Evolutionary conservation across 2,329 filamentous ascomycete species (phyloP), one percentile per base, ranked within the genome.

Genomic region (Chalara sp.): DNA sequence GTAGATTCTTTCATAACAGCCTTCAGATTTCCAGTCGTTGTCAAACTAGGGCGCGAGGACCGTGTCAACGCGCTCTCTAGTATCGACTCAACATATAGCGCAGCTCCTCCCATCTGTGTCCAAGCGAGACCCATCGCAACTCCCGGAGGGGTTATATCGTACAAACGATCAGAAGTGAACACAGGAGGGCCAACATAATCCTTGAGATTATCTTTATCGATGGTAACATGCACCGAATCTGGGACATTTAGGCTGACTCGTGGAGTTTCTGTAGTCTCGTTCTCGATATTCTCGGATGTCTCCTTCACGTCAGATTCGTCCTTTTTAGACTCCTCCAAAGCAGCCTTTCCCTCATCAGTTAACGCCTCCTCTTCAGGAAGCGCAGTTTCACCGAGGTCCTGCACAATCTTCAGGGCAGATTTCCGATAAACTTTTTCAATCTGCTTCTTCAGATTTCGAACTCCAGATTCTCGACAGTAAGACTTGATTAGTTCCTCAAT

Each of bases 351-450:
- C 67, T 95, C 89, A 6, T 88, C 83, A 0, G 91, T 96, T 51
- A 95, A 70, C 5, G 88, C 90, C 56, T 89, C 82, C 28, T 87
- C 83, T 65, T 96, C 91, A 3, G 87, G 79, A 2, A 96, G 71
- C 1, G 78, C 87, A 5, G 89, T 85, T 64, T 96, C 91, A 46
- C 92, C 92, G 11, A 97, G 78, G 56, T 97, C 91, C 66, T 92
- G 87, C 10, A 99, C 92, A 59, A 99, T 99, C 72, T 96, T 97
- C 55, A 99, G 76, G 0, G 93, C 95, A 11, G 92, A 90, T 71
- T 99, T 99, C 52, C 93, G 84, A 71, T 96, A 99, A 3, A 99
- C 89, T 74, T 99, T 99, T 69, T 99, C 93, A 55, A 99, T 99
- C 68, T 97, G 92, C 75, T 99, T 97, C 80, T 99, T 99, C 54